Evolutionary conservation across 1,139 yeast species (phyloP), one percentile per base, ranked within the genome.

Genomic region (Yamadazyma siamensis): DNA sequence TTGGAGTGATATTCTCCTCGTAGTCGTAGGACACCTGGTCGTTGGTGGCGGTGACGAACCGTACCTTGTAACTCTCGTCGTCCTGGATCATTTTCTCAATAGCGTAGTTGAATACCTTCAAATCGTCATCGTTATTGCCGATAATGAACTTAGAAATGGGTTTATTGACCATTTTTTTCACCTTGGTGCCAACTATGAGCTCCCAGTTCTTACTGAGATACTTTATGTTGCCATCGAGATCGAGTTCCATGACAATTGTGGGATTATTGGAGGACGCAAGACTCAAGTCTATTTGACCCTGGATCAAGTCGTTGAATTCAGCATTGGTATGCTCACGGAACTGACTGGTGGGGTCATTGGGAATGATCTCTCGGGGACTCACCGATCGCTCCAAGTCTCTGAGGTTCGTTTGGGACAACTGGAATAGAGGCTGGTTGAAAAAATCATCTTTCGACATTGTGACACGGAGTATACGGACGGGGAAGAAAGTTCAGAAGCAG

Each of bases 171-270:
- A 86, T 66, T 48, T 77, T 75, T 15, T 61, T 58, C 9, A 76
- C 63, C 11, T 66, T 64, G 0, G 89, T 80, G 2, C 94, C 94
- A 11, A 80, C 81, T 8, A 88, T 70, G 7, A 70, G 49, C 44
- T 79, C 82, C 96, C 96, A 89, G 40, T 81, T 76, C 39, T 71
- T 72, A 40, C 91, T 76, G 20, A 88, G 54, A 52, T 84, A 85
- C 32, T 75, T 73, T n/a, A 91, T 78, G 24, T 71, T 75, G 13
- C 96, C 88, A 46, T 80, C 81, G 48, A 87, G 61, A 47, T 83
- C 91, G 36, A 91, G 60, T 54, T 91, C 98, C 62, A 91, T 61
- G 2, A 91, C 81, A n/a, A 81, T 76, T n/a, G 88, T 80, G 4
- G 87, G 87, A 43, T 80, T 82, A 40, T 75, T 72, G 9, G 79